Percentiles rank a stretch among this genome's conserved stretches.
Evolutionary conservation across 1,284 basidiomycete species (phyloP).

Genomic region (Malassezia equina): DNA sequence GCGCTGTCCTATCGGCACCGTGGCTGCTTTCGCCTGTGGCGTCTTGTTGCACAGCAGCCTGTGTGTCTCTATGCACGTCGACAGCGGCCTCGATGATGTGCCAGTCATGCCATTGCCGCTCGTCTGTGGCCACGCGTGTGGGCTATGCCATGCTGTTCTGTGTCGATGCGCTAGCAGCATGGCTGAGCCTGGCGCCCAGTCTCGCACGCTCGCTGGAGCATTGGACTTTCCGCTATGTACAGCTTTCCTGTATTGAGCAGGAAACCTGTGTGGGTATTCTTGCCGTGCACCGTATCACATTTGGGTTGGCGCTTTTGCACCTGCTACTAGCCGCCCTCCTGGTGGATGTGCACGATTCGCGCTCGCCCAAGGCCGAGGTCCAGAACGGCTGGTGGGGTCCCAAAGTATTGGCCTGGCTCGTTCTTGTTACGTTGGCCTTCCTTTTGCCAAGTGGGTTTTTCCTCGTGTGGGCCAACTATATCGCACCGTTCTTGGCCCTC

Average conservation of each 20-base stretch:
- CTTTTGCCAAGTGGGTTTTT: constrained; percentile 89
- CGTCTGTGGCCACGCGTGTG: constrained; percentile 90
- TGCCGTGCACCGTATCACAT: constrained; percentile 95
- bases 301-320: constrained; percentile 84
- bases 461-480: constrained; percentile 90
- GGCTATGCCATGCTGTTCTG: constrained; percentile 94
- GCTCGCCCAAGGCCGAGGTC: constrained; percentile 78
- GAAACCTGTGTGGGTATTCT: constrained; percentile 86
- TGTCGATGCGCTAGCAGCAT: constrained; percentile 89
- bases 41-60: constrained; percentile 47
- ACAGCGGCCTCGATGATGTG: constrained; percentile 90
- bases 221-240: constrained; percentile 90
- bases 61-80: constrained; percentile 54
- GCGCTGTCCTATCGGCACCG: constrained; percentile 71
- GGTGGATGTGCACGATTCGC: constrained; percentile 77
- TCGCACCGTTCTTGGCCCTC: constrained; percentile 77
- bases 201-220: constrained; percentile 80
- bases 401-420: constrained; percentile 75
- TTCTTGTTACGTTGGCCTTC: constrained; percentile 70
- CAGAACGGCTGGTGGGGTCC: constrained; percentile 99
- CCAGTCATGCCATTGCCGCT: constrained; percentile 98
- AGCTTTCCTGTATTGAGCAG: constrained; percentile 86
- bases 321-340: constrained; percentile 66
- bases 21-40: constrained; percentile 56
- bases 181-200: constrained; percentile 83